These are phyloP conservation scores for Plasmodium vinckei DNA, from an alignment of 169 alveolate genomes.

Conservation along the genomic window DNA sequence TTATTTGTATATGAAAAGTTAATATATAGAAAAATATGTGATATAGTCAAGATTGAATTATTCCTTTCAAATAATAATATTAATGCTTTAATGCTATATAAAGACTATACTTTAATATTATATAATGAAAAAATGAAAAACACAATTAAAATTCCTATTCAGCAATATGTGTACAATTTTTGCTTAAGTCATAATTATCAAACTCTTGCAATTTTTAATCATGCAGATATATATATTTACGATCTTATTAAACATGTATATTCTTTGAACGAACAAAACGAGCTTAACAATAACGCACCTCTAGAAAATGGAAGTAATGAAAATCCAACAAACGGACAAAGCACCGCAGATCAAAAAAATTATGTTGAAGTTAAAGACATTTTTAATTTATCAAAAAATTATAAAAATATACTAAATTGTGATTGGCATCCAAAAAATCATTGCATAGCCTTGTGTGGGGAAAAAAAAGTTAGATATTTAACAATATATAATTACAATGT, in stretches of 20 bases:
- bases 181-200: constrained; percentile 69
- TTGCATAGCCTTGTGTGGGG: constrained; percentile 73
- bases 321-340: background rate
- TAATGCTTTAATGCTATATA: constrained; percentile 51
- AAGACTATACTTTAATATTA: constrained; percentile 50
- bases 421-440: constrained; percentile 74
- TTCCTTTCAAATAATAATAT: constrained; percentile 20
- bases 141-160: constrained; percentile 50
- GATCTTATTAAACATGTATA: constrained; percentile 27
- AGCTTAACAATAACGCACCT: constrained; percentile 5
- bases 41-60: constrained; percentile 53
- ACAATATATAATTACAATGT: constrained; percentile 62
- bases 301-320: constrained; percentile 2
- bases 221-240: constrained; percentile 41
- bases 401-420: constrained; percentile 44
- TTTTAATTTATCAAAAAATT: constrained; percentile 68
- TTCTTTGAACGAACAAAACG: background rate
- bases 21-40: constrained; percentile 74
- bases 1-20: constrained; percentile 48
- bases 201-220: constrained; percentile 67
- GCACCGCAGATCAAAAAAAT: background rate
- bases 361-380: constrained; percentile 30
- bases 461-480: constrained; percentile 53
- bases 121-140: constrained; percentile 31
- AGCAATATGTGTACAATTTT: constrained; percentile 62